These are phyloP conservation scores for Priceomyces haplophilus DNA, from an alignment of 805 yeast genomes.

Conservation along the genomic window DNA sequence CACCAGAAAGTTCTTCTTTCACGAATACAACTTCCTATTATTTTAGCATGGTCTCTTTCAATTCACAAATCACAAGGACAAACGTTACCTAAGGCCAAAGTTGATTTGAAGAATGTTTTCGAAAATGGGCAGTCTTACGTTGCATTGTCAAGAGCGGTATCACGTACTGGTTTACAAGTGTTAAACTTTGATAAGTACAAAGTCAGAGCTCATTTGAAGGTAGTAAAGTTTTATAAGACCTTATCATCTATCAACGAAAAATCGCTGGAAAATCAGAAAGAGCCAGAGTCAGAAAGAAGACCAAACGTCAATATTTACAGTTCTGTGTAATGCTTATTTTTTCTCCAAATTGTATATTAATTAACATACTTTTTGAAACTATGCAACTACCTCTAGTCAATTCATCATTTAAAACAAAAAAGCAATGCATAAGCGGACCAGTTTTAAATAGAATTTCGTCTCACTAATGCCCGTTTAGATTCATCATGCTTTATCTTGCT, in stretches of 20 bases:
- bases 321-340: neutral
- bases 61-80: conserved; percentile 98
- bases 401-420: too few species aligned
- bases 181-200: conserved; percentile 61
- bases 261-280: conserved; percentile 1
- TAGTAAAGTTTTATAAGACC: conserved; percentile 61
- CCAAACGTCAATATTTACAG: neutral
- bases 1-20: conserved; percentile 63
- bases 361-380: too few species aligned
- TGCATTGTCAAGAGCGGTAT: conserved; percentile 86
- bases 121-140: conserved; percentile 97
- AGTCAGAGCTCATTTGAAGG: conserved; percentile 70
- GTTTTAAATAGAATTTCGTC: conserved; percentile 76
- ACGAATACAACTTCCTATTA: conserved; percentile 78
- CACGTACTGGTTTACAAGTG: conserved; percentile 80
- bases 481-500: conserved; percentile 10
- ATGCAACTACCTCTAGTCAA: too few species aligned
- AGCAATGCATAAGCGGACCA: too few species aligned
- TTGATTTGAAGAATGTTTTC: conserved; percentile 72
- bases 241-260: conserved; percentile 38
- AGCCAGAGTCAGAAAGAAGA: conserved; percentile 7
- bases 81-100: conserved; percentile 78
- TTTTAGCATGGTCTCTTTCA: conserved; percentile 95
- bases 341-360: too few species aligned
- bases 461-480: conserved; percentile 27